Evolutionary conservation across 1,284 basidiomycete species (phyloP).

Genomic region (Lignosus rhinocerotis): DNA sequence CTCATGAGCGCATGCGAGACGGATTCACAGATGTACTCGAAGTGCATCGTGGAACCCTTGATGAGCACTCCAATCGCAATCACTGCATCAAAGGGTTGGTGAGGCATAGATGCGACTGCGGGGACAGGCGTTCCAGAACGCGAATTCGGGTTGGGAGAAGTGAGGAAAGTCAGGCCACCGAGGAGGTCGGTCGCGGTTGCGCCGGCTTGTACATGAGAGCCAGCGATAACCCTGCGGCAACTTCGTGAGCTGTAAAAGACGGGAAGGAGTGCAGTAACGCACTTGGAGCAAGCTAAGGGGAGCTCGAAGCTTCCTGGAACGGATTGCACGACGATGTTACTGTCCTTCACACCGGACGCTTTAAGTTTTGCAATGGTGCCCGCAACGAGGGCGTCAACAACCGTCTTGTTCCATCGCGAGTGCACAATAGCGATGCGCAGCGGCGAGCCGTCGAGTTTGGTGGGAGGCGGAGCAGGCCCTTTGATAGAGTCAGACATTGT

Average conservation of each 20-base stretch:
- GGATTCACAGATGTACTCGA: constrained; percentile 96
- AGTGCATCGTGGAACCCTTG: constrained; percentile 97
- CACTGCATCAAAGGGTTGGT: constrained; percentile 86
- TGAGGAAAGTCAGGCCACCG: constrained; percentile 59
- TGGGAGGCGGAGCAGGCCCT: constrained; percentile 65
- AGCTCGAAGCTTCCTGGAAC: constrained; percentile 95
- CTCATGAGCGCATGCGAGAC: constrained; percentile 94
- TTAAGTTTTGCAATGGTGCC: constrained; percentile 80
- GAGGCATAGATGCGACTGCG: constrained; percentile 43
- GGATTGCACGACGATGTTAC: constrained; percentile 88
- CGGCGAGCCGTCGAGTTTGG: constrained; percentile 72
- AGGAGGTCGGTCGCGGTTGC: constrained; percentile 79
- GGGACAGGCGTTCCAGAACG: constrained; percentile 52
- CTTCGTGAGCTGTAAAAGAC: background rate
- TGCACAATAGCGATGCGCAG: constrained; percentile 52
- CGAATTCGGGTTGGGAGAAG: constrained; percentile 40
- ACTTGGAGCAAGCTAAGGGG: constrained; percentile 84
- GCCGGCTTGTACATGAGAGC: constrained; percentile 77
- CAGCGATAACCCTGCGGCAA: constrained; percentile 70
- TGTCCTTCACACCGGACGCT: constrained; percentile 83
- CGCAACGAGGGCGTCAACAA: constrained; percentile 82
- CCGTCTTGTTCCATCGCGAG: constrained; percentile 87
- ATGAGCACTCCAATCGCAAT: constrained; percentile 98
- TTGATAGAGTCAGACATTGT: constrained; percentile 65
- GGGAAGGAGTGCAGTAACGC: constrained; percentile 30